Conservation (phyloP, 805 yeast species). For the Ogataea ramenticola region DNA sequence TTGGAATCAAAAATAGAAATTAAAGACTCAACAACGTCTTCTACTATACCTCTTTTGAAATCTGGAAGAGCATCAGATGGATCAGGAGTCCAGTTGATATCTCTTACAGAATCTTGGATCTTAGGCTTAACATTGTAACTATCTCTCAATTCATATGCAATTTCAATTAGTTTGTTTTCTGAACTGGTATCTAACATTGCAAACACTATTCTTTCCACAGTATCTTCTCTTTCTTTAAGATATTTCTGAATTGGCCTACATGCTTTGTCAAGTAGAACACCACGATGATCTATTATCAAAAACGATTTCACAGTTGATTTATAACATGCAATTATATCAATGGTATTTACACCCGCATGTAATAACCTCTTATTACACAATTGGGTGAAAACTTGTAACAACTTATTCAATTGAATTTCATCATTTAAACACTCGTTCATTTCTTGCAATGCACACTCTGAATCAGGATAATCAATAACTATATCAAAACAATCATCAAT, state of each 20-base stretch:
- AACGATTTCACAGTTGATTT: constrained; percentile 68
- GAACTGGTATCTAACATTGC: constrained; percentile 52
- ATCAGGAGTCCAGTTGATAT: constrained; percentile 70
- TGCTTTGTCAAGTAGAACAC: constrained; percentile 73
- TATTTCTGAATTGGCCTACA: constrained; percentile 69
- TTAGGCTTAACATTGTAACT: constrained; percentile 19
- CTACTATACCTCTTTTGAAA: constrained; percentile 51
- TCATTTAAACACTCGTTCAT: constrained; percentile 43
- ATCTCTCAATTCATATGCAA: constrained; percentile 45
- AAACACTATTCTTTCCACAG: constrained; percentile 59
- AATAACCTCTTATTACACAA: constrained; percentile 42
- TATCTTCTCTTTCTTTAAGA: constrained; percentile 66
- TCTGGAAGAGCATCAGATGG: constrained; percentile 90
- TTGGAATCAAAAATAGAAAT: constrained; percentile 68
- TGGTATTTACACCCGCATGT: constrained; percentile 78
- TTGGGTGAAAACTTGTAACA: constrained; percentile 44
- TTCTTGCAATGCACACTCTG: constrained; percentile 50
- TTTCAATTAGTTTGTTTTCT: constrained; percentile 38
- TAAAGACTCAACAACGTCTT: constrained; percentile 65
- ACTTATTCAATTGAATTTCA: constrained; percentile 39
- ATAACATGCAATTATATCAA: constrained; percentile 61
- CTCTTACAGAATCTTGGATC: constrained; percentile 34
- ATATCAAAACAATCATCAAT: constrained; percentile 54
- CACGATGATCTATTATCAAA: constrained; percentile 74
- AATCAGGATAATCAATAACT: constrained; percentile 44